phyloP scores from a whole-genome alignment of 768 basidiomycete genomes.

The Tylopilus rubrobrunneus region DNA sequence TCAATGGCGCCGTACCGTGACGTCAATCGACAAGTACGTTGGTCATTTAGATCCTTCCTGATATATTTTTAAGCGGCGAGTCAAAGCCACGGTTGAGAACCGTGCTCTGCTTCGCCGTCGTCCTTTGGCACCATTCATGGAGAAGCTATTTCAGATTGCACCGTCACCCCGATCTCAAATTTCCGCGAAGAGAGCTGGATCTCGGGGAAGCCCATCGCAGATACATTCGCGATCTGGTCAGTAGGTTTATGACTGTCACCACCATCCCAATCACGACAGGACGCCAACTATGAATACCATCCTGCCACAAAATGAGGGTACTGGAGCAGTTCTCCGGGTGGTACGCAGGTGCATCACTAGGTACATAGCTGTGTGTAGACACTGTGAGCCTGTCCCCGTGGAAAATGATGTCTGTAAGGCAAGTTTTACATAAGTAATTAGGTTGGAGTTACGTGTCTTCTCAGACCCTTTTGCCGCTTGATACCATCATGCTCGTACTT shows the following conservation, averaged over 20 bases:
- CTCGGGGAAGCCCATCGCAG: slow-evolving; percentile 38
- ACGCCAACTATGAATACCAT: no score
- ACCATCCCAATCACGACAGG: no score
- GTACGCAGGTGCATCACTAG: no score
- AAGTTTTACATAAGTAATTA: no score
- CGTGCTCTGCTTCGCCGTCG: slow-evolving; percentile 17
- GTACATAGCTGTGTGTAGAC: no score
- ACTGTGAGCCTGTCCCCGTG: no score
- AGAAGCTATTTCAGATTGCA: slow-evolving; percentile 24
- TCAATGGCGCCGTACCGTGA: neutral
- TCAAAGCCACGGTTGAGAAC: slow-evolving; percentile 15
- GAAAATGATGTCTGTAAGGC: no score
- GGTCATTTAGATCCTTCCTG: neutral
- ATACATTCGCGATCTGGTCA: neutral
- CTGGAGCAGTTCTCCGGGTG: no score
- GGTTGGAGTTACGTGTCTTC: no score
- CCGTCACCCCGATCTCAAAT: slow-evolving; percentile 42
- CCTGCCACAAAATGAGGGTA: no score
- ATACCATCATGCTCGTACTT: no score
- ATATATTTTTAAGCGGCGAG: neutral
- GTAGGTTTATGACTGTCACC: neutral
- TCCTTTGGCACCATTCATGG: slow-evolving; percentile 32
- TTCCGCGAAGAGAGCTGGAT: slow-evolving; percentile 43
- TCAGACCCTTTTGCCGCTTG: no score
- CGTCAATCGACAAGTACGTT: neutral